Evolutionary conservation across 768 basidiomycete genomes (phyloP), one percentile per base, ranked within the genome.

Genomic region (Rhodosporidiobolus odoratus): DNA sequence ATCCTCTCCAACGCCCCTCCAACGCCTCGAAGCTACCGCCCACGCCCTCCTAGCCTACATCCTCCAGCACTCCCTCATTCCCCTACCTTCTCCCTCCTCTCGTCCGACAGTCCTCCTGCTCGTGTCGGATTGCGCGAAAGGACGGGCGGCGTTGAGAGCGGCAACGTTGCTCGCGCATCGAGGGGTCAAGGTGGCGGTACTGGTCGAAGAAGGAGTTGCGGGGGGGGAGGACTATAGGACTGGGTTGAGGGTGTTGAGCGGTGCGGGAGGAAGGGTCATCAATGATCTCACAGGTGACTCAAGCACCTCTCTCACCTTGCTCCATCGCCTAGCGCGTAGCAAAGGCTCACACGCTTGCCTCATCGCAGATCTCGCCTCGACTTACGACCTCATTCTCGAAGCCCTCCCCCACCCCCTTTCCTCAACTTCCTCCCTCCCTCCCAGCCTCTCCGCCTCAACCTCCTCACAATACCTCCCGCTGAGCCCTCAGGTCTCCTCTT

Each of bases 61-160:
- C 66, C 38, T 66, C 27, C 48, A 13, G 48, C 30, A 30, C 41
- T 1, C 17, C 32, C 21, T 58, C 59, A 34, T 50, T 53, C 17
- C 58, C 32, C 35, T 32, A 35, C 35, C 58, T 54, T 58, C 59
- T 30, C 58, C 66, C 2, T 56, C 34, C 23, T 38, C 53, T 10
- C 66, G 71, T 8, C 66, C 71, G 5, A 60, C 66, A 2, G 40
- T 72, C 57, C 32, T 60, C 10, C 48, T 72, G 30, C 58, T 72
- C 62, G 47, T 34, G 43, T 65, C 58, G 32, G 63, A 41, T 23
- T 34, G n/a, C 6, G 58, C 40, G 6, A 65, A 58, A 40, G 40
- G 48, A 23, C 23, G 23, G 23, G 34, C 41, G n/a, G 65, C 54
- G 25, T 40, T 71, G 1, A 43, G 60, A 1, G 45, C 54, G 2